These are phyloP conservation scores for Cercospora zeina DNA, from an alignment of 2,329 filamentous ascomycete genomes.

Conservation along the genomic window DNA sequence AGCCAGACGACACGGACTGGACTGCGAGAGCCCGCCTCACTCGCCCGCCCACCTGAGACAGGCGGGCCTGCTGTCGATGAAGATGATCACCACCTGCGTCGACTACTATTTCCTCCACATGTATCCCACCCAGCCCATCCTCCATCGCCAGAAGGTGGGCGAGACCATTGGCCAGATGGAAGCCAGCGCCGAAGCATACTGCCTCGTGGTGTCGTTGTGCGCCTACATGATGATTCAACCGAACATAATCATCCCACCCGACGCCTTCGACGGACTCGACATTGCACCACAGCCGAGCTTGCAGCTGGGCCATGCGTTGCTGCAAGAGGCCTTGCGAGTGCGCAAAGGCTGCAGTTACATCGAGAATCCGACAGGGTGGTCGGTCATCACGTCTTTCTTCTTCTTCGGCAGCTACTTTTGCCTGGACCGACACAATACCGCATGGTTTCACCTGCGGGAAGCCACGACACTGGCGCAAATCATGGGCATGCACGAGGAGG, in stretches of 20 bases:
- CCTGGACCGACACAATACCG: slow-evolving; percentile 61
- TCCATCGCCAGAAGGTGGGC: slow-evolving; percentile 55
- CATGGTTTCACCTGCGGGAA: slow-evolving; percentile 63
- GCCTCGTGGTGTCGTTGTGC: slow-evolving; percentile 55
- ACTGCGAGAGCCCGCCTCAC: slow-evolving; percentile 45
- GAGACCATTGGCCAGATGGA: slow-evolving; percentile 56
- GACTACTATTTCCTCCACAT: slow-evolving; percentile 64
- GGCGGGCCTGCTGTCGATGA: slow-evolving; percentile 51
- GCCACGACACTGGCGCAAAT: slow-evolving; percentile 62
- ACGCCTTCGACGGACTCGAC: slow-evolving; percentile 53
- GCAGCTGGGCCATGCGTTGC: slow-evolving; percentile 55
- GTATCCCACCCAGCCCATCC: slow-evolving; percentile 64
- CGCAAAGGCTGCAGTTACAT: slow-evolving; percentile 60
- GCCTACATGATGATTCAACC: slow-evolving; percentile 54
- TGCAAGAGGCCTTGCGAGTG: slow-evolving; percentile 60
- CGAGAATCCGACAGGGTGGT: slow-evolving; percentile 56
- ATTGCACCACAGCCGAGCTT: slow-evolving; percentile 47
- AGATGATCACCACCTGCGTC: slow-evolving; percentile 56
- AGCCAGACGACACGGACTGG: slow-evolving; percentile 43
- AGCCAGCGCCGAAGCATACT: slow-evolving; percentile 57
- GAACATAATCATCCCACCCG: slow-evolving; percentile 47
- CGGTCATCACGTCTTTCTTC: slow-evolving; percentile 64
- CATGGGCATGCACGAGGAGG: slow-evolving; percentile 60
- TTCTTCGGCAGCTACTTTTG: slow-evolving; percentile 63
- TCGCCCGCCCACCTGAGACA: slow-evolving; percentile 49